A percentile compares a stretch with the other conserved stretches of the same genome.
Conservation (phyloP, 176 grass and related monocot genomes). For the Pontederia crassipes region DNA sequence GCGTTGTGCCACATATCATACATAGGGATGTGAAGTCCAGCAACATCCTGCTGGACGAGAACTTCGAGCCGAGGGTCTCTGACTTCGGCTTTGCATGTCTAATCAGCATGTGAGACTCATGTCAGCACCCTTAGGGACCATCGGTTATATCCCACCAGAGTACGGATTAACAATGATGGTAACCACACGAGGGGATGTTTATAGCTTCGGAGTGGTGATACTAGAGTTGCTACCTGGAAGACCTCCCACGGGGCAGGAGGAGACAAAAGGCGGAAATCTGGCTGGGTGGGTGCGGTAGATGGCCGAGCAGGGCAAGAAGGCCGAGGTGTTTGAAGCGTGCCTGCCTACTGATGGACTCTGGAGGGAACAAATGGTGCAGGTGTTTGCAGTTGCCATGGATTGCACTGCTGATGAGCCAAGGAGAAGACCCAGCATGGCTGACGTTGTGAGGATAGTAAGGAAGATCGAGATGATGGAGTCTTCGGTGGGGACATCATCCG, state of each 20-base stretch:
- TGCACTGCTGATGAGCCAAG: slow-evolving; percentile 52
- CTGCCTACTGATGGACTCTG: slow-evolving; percentile 33
- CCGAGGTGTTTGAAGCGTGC: slow-evolving; percentile 60
- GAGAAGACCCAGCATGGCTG: too few species aligned
- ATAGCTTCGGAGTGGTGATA: slow-evolving; percentile 32
- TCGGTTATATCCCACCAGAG: slow-evolving; percentile 75
- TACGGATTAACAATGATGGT: slow-evolving; percentile 69
- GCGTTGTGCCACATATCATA: slow-evolving; percentile 60
- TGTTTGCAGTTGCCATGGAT: slow-evolving; percentile 39
- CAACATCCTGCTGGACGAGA: too few species aligned
- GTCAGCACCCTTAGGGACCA: slow-evolving; percentile 82
- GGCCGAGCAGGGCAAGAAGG: slow-evolving; percentile 27
- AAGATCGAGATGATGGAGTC: too few species aligned
- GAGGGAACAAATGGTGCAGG: slow-evolving; percentile 49
- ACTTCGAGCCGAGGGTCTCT: too few species aligned
- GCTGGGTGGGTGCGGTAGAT: slow-evolving; percentile 80
- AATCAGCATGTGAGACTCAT: slow-evolving; percentile 41
- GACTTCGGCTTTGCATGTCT: too few species aligned
- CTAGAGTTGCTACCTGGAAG: not conserved
- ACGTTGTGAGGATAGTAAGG: too few species aligned
- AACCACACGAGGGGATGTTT: slow-evolving; percentile 63
- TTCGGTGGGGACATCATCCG: too few species aligned
- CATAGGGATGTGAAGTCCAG: too few species aligned
- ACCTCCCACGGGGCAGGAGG: slow-evolving; percentile 68
- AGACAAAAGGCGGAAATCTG: slow-evolving; percentile 62